Percentiles rank a stretch among this genome's conserved stretches.
phyloP scores from a whole-genome alignment of 2,329 filamentous ascomycete species.

The Penicillium sclerotigenum region DNA sequence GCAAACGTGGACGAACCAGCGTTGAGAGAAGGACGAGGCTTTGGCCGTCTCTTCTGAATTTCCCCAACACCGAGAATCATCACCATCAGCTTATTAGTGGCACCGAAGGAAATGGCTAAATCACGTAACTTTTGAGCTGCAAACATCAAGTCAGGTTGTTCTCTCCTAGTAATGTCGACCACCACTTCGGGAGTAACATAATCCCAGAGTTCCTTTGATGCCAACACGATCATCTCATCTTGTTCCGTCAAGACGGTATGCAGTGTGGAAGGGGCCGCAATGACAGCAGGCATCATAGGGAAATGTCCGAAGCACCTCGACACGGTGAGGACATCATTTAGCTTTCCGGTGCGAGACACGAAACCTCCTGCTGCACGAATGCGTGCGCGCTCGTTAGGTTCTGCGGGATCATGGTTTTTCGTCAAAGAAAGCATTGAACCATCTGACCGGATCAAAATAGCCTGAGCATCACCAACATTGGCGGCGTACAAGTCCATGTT shows the following conservation, averaged over 20 bases:
- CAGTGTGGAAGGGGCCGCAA: slow-evolving; percentile 81
- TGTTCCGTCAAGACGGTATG: slow-evolving; percentile 77
- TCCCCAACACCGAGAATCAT: slow-evolving; percentile 96
- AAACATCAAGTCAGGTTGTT: slow-evolving; percentile 86
- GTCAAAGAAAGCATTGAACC: slow-evolving; percentile 81
- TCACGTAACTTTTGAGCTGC: slow-evolving; percentile 93
- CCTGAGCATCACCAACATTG: slow-evolving; percentile 93
- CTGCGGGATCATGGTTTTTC: slow-evolving; percentile 87
- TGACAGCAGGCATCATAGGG: slow-evolving; percentile 85
- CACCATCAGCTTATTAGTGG: slow-evolving; percentile 94
- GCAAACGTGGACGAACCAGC: slow-evolving; percentile 74
- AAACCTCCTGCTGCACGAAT: slow-evolving; percentile 94
- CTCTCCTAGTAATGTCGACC: slow-evolving; percentile 83
- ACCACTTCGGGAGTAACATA: slow-evolving; percentile 86
- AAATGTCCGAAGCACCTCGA: slow-evolving; percentile 95
- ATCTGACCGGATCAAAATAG: slow-evolving; percentile 89
- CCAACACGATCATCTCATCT: slow-evolving; percentile 90
- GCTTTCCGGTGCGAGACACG: slow-evolving; percentile 87
- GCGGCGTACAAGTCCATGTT: slow-evolving; percentile 89
- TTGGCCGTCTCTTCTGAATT: slow-evolving; percentile 76
- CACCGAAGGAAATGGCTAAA: slow-evolving; percentile 91
- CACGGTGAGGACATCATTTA: slow-evolving; percentile 88
- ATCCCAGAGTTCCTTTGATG: slow-evolving; percentile 92
- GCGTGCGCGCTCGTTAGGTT: slow-evolving; percentile 75
- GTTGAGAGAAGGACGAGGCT: slow-evolving; percentile 78